These are phyloP conservation scores for Plantago coronopus DNA, from an alignment of 305 asterid species.

Conservation along the genomic window DNA sequence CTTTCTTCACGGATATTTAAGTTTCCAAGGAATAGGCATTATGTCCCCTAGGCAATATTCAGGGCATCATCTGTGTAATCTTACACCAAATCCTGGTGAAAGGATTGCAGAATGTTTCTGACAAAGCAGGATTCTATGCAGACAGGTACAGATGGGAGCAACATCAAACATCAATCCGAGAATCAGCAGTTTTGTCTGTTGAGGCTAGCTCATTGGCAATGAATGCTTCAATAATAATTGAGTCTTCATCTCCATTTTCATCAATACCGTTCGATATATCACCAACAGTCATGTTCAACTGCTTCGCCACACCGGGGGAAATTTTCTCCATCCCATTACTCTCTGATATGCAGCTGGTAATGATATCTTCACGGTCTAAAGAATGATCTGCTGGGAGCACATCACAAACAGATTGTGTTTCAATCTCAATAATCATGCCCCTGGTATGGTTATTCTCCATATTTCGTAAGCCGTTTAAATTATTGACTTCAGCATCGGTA, in stretches of 20 bases:
- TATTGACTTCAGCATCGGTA: slow-evolving; percentile 25
- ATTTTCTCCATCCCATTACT: neutral
- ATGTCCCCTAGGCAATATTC: neutral
- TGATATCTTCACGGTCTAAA: slow-evolving; percentile 20
- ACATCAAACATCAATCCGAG: neutral
- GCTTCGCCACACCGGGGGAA: neutral
- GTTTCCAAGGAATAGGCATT: neutral
- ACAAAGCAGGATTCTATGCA: neutral
- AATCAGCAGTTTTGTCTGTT: neutral
- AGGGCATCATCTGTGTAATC: neutral
- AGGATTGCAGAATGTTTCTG: neutral
- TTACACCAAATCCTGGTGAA: neutral
- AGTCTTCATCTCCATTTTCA: neutral
- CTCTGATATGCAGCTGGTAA: slow-evolving; percentile 1
- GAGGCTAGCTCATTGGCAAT: neutral
- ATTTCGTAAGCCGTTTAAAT: slow-evolving; percentile 19
- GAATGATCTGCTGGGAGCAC: slow-evolving; percentile 16
- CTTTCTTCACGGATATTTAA: neutral
- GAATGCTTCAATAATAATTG: neutral
- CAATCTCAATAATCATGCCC: slow-evolving; percentile 21
- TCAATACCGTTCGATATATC: neutral
- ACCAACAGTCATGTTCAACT: neutral
- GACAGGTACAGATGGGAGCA: neutral
- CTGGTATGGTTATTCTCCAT: slow-evolving; percentile 24
- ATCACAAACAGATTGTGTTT: slow-evolving; percentile 15